Base-by-base conservation (phyloP, 208 protist species). In the Leishmania mexicana region DNA sequence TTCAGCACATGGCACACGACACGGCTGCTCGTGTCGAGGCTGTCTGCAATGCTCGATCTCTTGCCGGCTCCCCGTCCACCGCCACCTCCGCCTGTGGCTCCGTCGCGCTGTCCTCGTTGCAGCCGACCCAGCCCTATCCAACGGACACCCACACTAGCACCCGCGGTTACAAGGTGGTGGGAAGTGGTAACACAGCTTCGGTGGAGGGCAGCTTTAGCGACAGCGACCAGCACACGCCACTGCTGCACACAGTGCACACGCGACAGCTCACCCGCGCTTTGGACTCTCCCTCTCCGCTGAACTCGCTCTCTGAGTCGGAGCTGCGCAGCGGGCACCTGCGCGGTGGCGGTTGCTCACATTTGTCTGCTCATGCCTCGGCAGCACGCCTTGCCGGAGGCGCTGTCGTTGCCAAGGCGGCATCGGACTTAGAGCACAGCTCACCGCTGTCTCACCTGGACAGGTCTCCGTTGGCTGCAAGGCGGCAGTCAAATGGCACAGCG, bases 1-100 rank as follows among this genome's bases (percentile, higher is more conserved):
- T 92, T 28, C 80, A 90, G 72, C 83, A 76, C 78, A 92, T 92
- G 89, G 87, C 89, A 0, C 49, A 82, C 3, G 88, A 91, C 72
- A 90, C 87, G 57, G 87, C 87, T 19, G 84, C 84, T 31, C 83
- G 65, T 3, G 54, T 82, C 35, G 83, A 79, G 74, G 83, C 83
- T 57, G 13, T 72, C 28, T 75, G 54, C 62, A 45, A 49, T 10
- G 40, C 71, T 67, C 62, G 60, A 51, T 65, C 73, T 21, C 78
- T 68, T 5, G 40, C 51, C 15, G 73, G 54, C 1, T 31, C 38
- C 31, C 45, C 62, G 3, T 51, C 51, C 35, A 45, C 31, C 3
- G 35, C 72, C 21, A 57, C 67, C 19, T 62, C 78, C 21, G 35
- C 24, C 6, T 31, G 58, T 13, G 53, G 21, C n/a, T 47, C 38